phyloP scores from a whole-genome alignment of 768 basidiomycete species.

The Cyclocybe cylindracea region DNA sequence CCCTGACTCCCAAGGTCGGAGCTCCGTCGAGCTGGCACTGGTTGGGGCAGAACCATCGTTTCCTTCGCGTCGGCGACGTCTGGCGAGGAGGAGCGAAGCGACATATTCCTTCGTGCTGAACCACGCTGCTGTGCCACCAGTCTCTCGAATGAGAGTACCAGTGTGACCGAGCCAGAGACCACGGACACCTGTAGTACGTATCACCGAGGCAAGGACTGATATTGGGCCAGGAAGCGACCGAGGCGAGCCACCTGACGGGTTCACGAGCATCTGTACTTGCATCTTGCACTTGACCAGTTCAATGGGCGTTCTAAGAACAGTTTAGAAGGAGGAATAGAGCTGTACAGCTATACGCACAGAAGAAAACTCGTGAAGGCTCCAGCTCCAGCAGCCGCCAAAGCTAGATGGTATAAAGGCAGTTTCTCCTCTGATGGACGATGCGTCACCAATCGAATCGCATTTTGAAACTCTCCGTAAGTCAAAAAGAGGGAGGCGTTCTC shows the following conservation, averaged over 20 bases:
- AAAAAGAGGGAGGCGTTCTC: constrained; percentile 93
- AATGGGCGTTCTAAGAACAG: constrained; percentile 29
- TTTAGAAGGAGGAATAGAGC: background rate
- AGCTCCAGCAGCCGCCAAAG: constrained; percentile 82
- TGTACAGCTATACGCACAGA: constrained; percentile 61
- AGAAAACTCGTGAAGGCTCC: constrained; percentile 88
- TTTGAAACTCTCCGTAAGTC: constrained; percentile 80
- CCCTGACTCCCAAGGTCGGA: constrained; percentile 74
- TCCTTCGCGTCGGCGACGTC: constrained; percentile 30
- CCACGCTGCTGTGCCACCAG: constrained; percentile 86
- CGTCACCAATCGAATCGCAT: constrained; percentile 46
- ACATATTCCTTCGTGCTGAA: constrained; percentile 84
- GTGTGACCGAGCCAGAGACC: constrained; percentile 88
- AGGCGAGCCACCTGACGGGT: constrained; percentile 7
- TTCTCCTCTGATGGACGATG: constrained; percentile 39
- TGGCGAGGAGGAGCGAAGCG: constrained; percentile 59
- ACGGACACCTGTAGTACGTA: constrained; percentile 23
- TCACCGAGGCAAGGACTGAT: constrained; percentile 25
- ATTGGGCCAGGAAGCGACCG: constrained; percentile 27
- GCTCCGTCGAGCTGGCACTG: constrained; percentile 19
- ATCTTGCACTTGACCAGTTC: constrained; percentile 41
- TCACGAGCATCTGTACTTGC: constrained; percentile 33
- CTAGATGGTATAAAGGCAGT: constrained; percentile 68
- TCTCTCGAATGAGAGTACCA: constrained; percentile 85
- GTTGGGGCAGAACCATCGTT: constrained; percentile 6